These are phyloP conservation scores for Peterozyma toletana DNA, from an alignment of 805 yeast species.

Conservation along the genomic window DNA sequence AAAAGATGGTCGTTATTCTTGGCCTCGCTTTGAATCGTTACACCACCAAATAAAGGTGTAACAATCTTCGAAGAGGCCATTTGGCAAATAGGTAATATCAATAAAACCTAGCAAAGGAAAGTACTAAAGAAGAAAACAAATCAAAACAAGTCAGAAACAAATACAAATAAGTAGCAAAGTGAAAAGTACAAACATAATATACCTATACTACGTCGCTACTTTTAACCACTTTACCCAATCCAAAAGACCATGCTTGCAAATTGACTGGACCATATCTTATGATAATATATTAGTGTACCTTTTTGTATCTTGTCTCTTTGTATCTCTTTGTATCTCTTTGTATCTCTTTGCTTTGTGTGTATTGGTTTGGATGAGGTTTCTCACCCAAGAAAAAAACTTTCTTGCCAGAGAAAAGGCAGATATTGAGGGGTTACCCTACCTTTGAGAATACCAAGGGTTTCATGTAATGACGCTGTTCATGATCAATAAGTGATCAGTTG, in stretches of 20 bases:
- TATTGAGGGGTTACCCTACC: no score
- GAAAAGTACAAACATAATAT: neutral
- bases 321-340: no score
- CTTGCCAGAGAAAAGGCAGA: no score
- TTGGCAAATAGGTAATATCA: neutral
- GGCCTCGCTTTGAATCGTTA: slow-evolving; percentile 33
- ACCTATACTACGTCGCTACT: neutral
- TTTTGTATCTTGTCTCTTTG: no score
- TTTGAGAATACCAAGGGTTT: no score
- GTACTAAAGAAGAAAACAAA: neutral
- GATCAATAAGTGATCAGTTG: no score
- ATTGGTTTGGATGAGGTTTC: no score
- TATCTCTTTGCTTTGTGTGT: no score
- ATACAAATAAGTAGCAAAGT: neutral
- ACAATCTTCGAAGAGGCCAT: slow-evolving; percentile 33
- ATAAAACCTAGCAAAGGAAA: neutral
- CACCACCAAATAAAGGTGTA: slow-evolving; percentile 23
- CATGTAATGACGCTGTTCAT: no score
- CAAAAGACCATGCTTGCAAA: neutral
- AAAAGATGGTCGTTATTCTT: slow-evolving; percentile 13
- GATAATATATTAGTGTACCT: no score
- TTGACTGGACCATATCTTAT: no score
- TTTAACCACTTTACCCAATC: neutral
- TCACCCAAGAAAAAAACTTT: no score
- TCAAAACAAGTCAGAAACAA: neutral